These are phyloP conservation scores for Coemansia sp. DNA, from an alignment of 192 early-diverging fungal genomes.

Conservation along the genomic window DNA sequence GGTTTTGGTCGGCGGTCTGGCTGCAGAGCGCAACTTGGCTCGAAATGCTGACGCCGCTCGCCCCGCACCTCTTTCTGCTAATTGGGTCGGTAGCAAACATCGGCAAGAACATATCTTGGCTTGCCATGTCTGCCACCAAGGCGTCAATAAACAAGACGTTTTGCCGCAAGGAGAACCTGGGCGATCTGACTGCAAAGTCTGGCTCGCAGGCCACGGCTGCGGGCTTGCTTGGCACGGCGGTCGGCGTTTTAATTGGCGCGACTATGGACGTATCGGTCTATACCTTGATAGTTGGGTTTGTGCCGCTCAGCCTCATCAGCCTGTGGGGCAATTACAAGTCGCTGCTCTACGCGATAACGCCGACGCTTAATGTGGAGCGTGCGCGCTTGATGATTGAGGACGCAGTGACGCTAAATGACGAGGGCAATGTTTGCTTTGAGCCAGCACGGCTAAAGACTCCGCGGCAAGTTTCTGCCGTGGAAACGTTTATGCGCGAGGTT, in stretches of 20 bases:
- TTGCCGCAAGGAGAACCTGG: conserved; percentile 73
- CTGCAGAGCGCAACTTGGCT: conserved; percentile 76
- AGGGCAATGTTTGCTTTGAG: conserved; percentile 9
- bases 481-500: conserved; percentile 43
- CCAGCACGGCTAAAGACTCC: conserved; percentile 24
- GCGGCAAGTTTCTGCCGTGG: conserved; percentile 27
- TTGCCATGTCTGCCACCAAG: conserved; percentile 77
- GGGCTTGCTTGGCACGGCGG: conserved; percentile 73
- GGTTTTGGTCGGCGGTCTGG: conserved; percentile 70
- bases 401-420: background rate
- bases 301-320: conserved; percentile 71
- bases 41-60: conserved; percentile 80
- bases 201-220: conserved; percentile 85
- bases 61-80: conserved; percentile 74
- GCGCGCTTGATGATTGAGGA: conserved; percentile 23
- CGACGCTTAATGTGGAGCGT: conserved; percentile 41
- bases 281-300: conserved; percentile 62
- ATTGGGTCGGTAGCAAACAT: conserved; percentile 82
- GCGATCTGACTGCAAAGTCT: conserved; percentile 83
- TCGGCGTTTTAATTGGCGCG: conserved; percentile 53
- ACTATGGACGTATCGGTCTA: conserved; percentile 27
- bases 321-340: conserved; percentile 76
- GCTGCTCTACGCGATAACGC: conserved; percentile 35
- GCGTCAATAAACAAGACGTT: conserved; percentile 85
- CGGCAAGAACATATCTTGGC: conserved; percentile 87